Conservation (phyloP, 805 yeast genomes). For the Barnettozyma vustinii region DNA sequence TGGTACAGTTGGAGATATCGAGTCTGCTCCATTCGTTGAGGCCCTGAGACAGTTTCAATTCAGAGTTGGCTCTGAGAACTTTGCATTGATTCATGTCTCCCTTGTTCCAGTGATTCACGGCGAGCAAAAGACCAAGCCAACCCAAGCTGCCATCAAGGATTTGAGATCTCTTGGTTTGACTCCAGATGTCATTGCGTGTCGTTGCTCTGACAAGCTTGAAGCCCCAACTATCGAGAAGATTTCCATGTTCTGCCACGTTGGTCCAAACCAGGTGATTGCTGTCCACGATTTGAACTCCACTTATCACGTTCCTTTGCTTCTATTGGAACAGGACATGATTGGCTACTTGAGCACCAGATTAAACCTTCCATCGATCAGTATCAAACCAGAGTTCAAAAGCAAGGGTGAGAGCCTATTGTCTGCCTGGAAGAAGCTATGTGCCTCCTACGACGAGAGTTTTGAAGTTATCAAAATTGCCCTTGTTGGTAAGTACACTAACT, state of each 20-base stretch:
- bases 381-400: slow-evolving; percentile 45
- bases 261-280: slow-evolving; percentile 95
- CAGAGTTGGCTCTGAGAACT: slow-evolving; percentile 89
- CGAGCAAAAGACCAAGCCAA: slow-evolving; percentile 98
- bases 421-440: slow-evolving; percentile 78
- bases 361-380: slow-evolving; percentile 42
- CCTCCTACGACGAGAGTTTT: slow-evolving; percentile 72
- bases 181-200: slow-evolving; percentile 97
- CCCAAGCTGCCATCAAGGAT: slow-evolving; percentile 98
- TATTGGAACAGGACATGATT: slow-evolving; percentile 82
- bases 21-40: slow-evolving; percentile 97
- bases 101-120: slow-evolving; percentile 97
- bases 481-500: slow-evolving; percentile 94
- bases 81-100: slow-evolving; percentile 94
- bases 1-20: slow-evolving; percentile 99
- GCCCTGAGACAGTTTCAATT: slow-evolving; percentile 98
- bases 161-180: slow-evolving; percentile 90
- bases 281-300: slow-evolving; percentile 96
- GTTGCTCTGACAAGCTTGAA: slow-evolving; percentile 84
- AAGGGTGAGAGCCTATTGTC: slow-evolving; percentile 65
- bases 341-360: slow-evolving; percentile 67
- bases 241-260: slow-evolving; percentile 98
- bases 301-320: slow-evolving; percentile 91
- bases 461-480: slow-evolving; percentile 91
- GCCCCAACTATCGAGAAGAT: slow-evolving; percentile 87